Evolutionary conservation across 164 flowering plant genomes (phyloP), one percentile per base, ranked within the genome.

Genomic region (Paratinospora sagittata): DNA sequence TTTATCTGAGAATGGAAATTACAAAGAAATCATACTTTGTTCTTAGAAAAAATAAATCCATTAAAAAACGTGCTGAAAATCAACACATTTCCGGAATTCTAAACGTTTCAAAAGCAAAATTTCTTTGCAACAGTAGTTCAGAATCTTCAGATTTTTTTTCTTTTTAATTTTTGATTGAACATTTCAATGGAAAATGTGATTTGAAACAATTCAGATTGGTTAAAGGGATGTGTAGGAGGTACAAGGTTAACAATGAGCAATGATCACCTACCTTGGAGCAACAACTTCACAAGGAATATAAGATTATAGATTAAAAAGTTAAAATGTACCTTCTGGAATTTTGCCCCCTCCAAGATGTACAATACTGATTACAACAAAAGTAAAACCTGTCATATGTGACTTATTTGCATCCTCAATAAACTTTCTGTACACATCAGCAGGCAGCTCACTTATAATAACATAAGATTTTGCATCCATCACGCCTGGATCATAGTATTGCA

Each of bases 331-430:
- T 89, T 92, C 97, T 8, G 96, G 64, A 33, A 92, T 82, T 82
- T 83, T 85, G 65, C 97, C 97, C 69, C 98, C 97, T 45, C 93
- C 89, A 67, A 91, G 86, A 70, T 87, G 84, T 68, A 92, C 85
- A 78, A 88, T 81, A 75, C 92, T 80, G 62, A 90, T 37, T 6
- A 88, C 83, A 16, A 81, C 90, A 77, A 92, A 94, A 24, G 91
- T 81, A 65, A 94, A 88, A 14, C 96, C 98, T 55, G 85, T 82
- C 63, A 86, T 36, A 71, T 84, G 96, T 13, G 87, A 74, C 7
- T 81, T 77, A 70, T 76, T 77, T 60, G 66, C 79, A 84, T 95
- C 89, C 77, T 86, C 94, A 65, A 95, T 88, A 78, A 81, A 85
- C 70, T 88, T 88, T 72, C 60, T 74, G 70, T 87, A 95, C 67